A percentile compares a stretch with the other conserved stretches of the same genome.
Evolutionary conservation across 345 rosid species (phyloP).

Genomic region (Sonneratia caseolaris): DNA sequence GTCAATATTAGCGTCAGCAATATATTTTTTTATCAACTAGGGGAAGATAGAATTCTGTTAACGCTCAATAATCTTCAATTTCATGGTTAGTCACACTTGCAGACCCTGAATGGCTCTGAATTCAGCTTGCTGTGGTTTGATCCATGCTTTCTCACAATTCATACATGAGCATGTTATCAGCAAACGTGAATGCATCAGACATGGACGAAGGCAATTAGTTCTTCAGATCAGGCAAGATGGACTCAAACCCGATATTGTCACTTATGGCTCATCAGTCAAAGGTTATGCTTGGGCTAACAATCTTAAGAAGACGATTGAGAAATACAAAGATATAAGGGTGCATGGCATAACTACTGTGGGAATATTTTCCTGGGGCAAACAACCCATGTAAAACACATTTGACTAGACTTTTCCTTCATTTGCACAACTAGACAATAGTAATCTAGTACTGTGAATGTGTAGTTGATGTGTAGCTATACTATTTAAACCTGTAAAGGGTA

Average conservation of each 20-base stretch:
- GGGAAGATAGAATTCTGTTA: neutral
- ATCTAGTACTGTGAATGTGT: no score
- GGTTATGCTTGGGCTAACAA: constrained; percentile 64
- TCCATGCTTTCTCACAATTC: constrained; percentile 76
- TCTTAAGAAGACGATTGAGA: constrained; percentile 67
- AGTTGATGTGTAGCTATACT: no score
- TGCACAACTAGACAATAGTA: no score
- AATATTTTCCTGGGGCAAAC: no score
- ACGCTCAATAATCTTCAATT: neutral
- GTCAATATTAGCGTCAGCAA: neutral
- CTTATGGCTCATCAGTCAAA: constrained; percentile 74
- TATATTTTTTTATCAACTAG: neutral
- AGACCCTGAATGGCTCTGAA: constrained; percentile 91
- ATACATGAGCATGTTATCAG: constrained; percentile 85
- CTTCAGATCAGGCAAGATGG: constrained; percentile 67
- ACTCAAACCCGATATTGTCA: constrained; percentile 56
- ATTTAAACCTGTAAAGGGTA: no score
- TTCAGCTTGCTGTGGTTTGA: constrained; percentile 36
- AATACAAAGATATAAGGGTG: constrained; percentile 54
- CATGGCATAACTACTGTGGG: constrained; percentile 20
- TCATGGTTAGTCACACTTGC: constrained; percentile 12
- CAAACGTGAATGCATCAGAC: constrained; percentile 80
- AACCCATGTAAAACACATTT: no score
- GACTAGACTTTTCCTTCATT: no score
- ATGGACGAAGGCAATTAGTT: constrained; percentile 88